Evolutionary conservation across 768 basidiomycete genomes (phyloP), one percentile per base, ranked within the genome.

Genomic region (Termitomyces heimii): DNA sequence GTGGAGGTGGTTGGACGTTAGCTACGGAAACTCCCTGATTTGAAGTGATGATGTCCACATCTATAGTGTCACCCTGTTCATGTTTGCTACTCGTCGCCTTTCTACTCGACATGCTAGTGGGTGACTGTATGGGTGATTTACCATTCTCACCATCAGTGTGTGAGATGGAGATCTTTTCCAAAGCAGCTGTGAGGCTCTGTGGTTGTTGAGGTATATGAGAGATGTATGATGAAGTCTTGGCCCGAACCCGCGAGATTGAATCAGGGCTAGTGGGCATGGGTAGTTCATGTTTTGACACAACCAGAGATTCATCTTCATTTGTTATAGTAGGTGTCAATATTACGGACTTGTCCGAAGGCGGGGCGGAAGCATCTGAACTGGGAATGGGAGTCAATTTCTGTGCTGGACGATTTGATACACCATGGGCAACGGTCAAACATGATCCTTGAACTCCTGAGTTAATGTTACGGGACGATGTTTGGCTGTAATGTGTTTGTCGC

Each of bases 181-280:
- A 72, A 16, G 86, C 88, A 55, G 88, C 88, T 62, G 79, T 82
- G 46, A 92, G 74, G 60, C 86, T 89, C 70, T 89, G 88, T 0
- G 86, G 85, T 53, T 74, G 78, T 45, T 81, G 80, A 18, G 83
- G 71, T 53, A 77, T 77, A 68, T 80, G 74, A 16, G 83, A 74
- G 31, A 83, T 70, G 63, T 81, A 79, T 14, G 83, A 76, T 18
- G 82, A 79, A 45, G 81, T 78, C 65, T 82, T 85, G 24, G 79
- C 68, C 60, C 78, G 73, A 43, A 73, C 71, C 40, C 82, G 79
- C n/a, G 79, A 73, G 46, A 68, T 69, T 6, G 77, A 71, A 47
- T 76, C 76, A 8, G 72, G 57, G 42, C 62, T 71, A 59, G 54
- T 53, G 22, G 39, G 20, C n/a, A n/a, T 37, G 6, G 28, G 66